phyloP scores from a whole-genome alignment of 108 stramenopile genomes.

The Cyclotella cryptica region DNA sequence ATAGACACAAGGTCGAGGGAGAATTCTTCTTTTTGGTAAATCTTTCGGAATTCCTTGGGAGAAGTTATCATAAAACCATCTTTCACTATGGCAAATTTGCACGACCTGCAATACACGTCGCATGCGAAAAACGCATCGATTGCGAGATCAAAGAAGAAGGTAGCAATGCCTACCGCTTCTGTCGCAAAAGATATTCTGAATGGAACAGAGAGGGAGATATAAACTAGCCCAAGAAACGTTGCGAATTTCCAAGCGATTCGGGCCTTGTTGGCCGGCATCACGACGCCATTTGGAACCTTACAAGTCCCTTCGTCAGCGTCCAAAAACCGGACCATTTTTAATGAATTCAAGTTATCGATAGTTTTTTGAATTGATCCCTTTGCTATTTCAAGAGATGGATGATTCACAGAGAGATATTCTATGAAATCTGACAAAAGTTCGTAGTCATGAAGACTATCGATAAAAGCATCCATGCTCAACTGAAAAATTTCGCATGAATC shows the following conservation, averaged over 20 bases:
- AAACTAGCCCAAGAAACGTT: slow-evolving; percentile 24
- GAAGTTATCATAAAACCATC: slow-evolving; percentile 46
- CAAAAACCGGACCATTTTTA: slow-evolving; percentile 58
- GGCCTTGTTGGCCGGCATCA: slow-evolving; percentile 39
- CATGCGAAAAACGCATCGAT: slow-evolving; percentile 39
- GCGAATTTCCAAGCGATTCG: slow-evolving; percentile 45
- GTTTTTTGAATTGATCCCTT: slow-evolving; percentile 51
- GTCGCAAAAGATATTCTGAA: slow-evolving; percentile 39
- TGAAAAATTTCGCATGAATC: slow-evolving; percentile 54
- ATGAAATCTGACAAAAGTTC: slow-evolving; percentile 24
- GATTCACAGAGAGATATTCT: slow-evolving; percentile 35
- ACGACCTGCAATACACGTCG: slow-evolving; percentile 40
- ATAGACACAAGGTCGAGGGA: slow-evolving; percentile 19
- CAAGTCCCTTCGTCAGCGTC: slow-evolving; percentile 33
- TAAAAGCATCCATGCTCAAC: slow-evolving; percentile 41
- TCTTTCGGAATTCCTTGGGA: slow-evolving; percentile 42
- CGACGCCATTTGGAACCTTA: slow-evolving; percentile 40
- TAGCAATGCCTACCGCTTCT: slow-evolving; percentile 3
- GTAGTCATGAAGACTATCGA: slow-evolving; percentile 33
- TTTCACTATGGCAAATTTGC: slow-evolving; percentile 48
- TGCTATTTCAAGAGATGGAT: slow-evolving; percentile 20
- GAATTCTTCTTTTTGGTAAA: slow-evolving; percentile 46
- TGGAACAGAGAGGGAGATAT: slow-evolving; percentile 39
- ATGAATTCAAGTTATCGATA: slow-evolving; percentile 51
- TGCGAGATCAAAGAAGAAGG: slow-evolving; percentile 34